A percentile compares a stretch with the other conserved stretches of the same genome.
phyloP scores from a whole-genome alignment of 768 basidiomycete species.

The Pleurotus tuber-regium region DNA sequence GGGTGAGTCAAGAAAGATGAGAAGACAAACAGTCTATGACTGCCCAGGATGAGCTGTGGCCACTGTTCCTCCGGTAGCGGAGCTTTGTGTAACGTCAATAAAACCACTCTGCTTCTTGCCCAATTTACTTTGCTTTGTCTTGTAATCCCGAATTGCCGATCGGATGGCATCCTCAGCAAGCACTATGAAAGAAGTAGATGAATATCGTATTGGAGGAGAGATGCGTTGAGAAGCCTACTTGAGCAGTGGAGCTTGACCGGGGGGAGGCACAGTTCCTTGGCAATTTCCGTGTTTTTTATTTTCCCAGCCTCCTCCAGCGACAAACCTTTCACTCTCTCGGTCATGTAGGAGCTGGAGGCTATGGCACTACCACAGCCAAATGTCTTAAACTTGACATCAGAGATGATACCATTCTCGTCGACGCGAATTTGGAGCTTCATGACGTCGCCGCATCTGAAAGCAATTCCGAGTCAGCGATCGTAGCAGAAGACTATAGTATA shows the following conservation, averaged over 20 bases:
- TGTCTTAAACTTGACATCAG: conserved; percentile 99
- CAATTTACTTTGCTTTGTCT: conserved; percentile 68
- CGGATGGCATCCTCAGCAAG: conserved; percentile 98
- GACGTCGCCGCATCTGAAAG: conserved; percentile 93
- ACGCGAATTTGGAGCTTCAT: conserved; percentile 99
- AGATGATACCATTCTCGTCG: conserved; percentile 91
- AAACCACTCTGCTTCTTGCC: conserved; percentile 56
- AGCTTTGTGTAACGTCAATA: conserved; percentile 67
- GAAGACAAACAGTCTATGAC: conserved; percentile 18
- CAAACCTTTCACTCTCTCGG: conserved; percentile 95
- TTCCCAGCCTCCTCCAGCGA: conserved; percentile 91
- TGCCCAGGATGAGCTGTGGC: conserved; percentile 49
- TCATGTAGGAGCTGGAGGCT: conserved; percentile 97
- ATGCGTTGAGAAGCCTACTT: conserved; percentile 52
- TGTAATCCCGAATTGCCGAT: conserved; percentile 96
- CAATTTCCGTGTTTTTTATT: conserved; percentile 99
- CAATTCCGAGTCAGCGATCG: too few relatives aligned
- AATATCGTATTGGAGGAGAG: conserved; percentile 9
- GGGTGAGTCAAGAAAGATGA: conserved; percentile 15
- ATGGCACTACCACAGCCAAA: conserved; percentile 99
- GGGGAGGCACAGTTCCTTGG: conserved; percentile 92
- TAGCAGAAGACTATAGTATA: too few relatives aligned
- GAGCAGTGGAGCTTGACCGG: conserved; percentile 97
- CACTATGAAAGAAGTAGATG: conserved; percentile 53
- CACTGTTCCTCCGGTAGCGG: conserved; percentile 50